Evolutionary conservation across 108 stramenopile genomes (phyloP), one percentile per base, ranked within the genome.

Genomic region (Mediolabrus comicus): DNA sequence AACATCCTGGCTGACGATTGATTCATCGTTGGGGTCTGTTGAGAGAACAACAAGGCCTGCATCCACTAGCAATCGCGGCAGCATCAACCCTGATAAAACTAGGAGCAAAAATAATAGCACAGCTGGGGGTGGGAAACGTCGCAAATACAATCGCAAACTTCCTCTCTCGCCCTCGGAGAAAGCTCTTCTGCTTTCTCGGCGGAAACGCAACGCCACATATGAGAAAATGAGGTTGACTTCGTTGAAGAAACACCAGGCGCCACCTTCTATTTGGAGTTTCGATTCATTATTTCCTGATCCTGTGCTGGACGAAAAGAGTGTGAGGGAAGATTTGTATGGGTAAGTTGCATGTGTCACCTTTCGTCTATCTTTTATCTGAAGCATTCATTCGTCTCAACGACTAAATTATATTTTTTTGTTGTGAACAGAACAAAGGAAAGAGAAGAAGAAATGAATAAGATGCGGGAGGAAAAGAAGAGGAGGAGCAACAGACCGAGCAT

Each of bases 261-360:
- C 81, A 9, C 84, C 87, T 0, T 82, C 64, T 51, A 86, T 95
- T 33, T 95, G 91, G 91, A 81, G 79, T 36, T 95, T 95, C 63
- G 94, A 95, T 51, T 76, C 70, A 19, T 68, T 95, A 7, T 95
- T 95, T 66, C 86, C 91, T 12, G 81, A 72, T 30, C 82, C 94
- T 1, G 85, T 95, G 14, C 78, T 80, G 60, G 93, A 94, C 62
- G 83, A 90, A 34, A 68, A 77, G 59, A 74, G 83, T 53, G 76
- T 94, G 36, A 35, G 81, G 27, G 79, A 83, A 53, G 92, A 94
- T 66, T 82, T 94, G 80, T 88, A 74, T 67, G 84, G 71, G 46
- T 16, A 54, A 27, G 17, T 29, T 25, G 51, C 26, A 17, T 53
- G 53, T 8, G 8, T 12, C 53, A 8, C 8, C 53, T 53, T 53